Evolutionary conservation across 805 yeast species (phyloP), one percentile per base, ranked within the genome.

Genomic region (Starmera caribaea): DNA sequence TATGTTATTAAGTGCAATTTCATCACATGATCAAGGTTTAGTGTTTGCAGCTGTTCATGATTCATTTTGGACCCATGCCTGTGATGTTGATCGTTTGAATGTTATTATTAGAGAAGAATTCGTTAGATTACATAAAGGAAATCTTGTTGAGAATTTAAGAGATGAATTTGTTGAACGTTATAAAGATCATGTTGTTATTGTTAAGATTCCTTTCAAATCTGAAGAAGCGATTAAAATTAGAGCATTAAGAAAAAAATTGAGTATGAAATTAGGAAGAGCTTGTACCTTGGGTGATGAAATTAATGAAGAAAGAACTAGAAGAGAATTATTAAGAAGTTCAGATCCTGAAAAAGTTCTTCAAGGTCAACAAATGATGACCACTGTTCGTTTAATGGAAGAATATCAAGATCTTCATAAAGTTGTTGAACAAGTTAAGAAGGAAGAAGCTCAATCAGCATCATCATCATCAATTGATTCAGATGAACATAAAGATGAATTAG

Each of bases 1-100:
- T 58, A 92, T 90, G 98, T 68, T 92, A 38, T 63, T 89, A 67
- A 82, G 96, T 8, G 95, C 97, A 0, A 68, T 76, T 38, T 77
- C 77, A 17, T 87, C 96, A 59, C 76, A 81, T 5, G 70, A 78
- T 33, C 55, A 57, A 2, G 76, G 74, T 0, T 61, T 92, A 37
- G 67, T 77, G 11, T 90, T 92, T 69, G 96, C 97, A 0, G 79
- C 97, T 1, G 98, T 90, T 17, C 98, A 90, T 61, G 98, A 90
- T 58, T 90, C 97, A 1, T 90, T 85, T 59, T 90, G 98, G 98
- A 88, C 97, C 0, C 97, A 92, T 57, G 97, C 98, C 2, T 65
- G 76, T 37, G 90, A 85, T 57, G 78, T 90, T 33, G 80, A 79
- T 43, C 55, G 54, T 3, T 80, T 90, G 92, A 86, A 79, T 59